Evolutionary conservation across 306 rosid genomes (phyloP), one percentile per base, ranked within the genome.

Genomic region (Clitoria ternatea): DNA sequence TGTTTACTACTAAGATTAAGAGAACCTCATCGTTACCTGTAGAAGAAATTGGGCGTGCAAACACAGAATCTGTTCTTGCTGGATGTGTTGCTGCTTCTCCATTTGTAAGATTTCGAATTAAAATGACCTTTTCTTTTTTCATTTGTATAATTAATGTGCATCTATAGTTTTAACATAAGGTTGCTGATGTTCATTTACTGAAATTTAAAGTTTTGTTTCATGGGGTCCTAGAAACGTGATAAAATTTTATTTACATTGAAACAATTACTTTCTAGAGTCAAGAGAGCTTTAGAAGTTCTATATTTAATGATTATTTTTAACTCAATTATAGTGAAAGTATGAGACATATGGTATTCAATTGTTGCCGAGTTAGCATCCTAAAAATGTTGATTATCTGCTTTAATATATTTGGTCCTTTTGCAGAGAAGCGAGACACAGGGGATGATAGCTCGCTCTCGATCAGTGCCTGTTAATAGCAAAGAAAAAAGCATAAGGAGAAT

Each of bases 1-100:
- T 94, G 3, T 91, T 94, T 66, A 82, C 88, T 1, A 86, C 96
- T 36, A 82, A 81, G 85, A 85, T 87, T 68, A 89, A 89, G 74
- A 82, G 94, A 65, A 85, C 99, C 1, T 87, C 97, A 13, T 95
- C 99, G 5, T 85, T 95, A 10, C 99, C 99, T 1, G 96, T 83
- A 3, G 90, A 90, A 80, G 96, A 90, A 79, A 19, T 89, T 69
- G 85, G 74, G 32, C 85, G 69, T 59, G 75, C 80, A 39, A 82
- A 77, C 60, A 61, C 74, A 1, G 97, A 90, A 44, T 84, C 86
- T 70, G 72, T 76, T 74, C 85, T 79, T 10, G 79, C 65, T 82
- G 96, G 85, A 82, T 73, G 74, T 72, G 53, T 77, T 44, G 90
- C 72, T 55, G 78, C 83, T 65, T 78, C 88, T 60, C 81, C 75